These are phyloP conservation scores for Umbilicus rupestris DNA, from an alignment of 164 flowering plant genomes.

Conservation along the genomic window DNA sequence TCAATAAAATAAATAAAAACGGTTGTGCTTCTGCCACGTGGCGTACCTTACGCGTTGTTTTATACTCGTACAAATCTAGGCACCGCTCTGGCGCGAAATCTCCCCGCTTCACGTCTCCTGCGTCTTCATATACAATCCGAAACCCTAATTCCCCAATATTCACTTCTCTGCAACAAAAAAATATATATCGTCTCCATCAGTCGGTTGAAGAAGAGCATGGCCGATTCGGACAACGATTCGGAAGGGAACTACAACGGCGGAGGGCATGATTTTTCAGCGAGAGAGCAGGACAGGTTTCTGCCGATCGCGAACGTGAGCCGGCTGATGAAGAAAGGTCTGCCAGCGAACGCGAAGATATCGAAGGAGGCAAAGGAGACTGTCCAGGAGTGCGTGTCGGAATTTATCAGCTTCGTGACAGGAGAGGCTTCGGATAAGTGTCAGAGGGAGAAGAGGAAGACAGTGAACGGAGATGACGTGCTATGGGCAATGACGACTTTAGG, in stretches of 20 bases:
- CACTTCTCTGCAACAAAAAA: neutral
- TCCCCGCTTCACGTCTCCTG: neutral
- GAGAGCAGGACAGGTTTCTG: neutral
- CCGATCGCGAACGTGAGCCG: neutral
- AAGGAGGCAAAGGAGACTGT: neutral
- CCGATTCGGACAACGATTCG: neutral
- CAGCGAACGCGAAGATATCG: constrained; percentile 1
- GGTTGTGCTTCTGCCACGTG: neutral
- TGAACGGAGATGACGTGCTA: neutral
- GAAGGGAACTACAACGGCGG: neutral
- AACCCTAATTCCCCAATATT: neutral
- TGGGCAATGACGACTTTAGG: neutral
- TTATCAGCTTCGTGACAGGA: neutral
- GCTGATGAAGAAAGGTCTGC: neutral
- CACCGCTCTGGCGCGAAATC: neutral
- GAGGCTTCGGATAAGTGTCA: constrained; percentile 1
- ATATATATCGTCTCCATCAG: neutral
- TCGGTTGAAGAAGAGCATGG: neutral
- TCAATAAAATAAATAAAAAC: neutral
- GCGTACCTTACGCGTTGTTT: no score
- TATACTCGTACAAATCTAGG: neutral
- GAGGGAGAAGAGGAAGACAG: constrained; percentile 1
- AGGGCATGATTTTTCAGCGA: neutral
- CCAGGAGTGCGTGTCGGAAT: neutral
- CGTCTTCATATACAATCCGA: neutral